phyloP scores from a whole-genome alignment of 2,329 filamentous ascomycete genomes.

The Aureobasidium sp. region DNA sequence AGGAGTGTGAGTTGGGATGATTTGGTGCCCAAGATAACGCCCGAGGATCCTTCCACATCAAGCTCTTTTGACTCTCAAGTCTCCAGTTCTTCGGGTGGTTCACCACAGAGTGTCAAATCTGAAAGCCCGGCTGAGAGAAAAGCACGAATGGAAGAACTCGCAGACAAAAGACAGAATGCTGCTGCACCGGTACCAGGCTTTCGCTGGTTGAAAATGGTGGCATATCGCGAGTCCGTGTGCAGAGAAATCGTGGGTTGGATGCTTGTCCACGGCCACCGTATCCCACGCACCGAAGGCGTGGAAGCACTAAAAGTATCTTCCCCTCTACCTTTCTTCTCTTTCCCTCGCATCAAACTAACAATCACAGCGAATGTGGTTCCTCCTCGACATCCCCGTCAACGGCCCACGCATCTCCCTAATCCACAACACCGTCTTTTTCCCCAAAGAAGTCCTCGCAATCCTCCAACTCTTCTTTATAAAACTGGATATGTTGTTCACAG shows the following conservation, averaged over 20 bases:
- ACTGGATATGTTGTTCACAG: constrained; percentile 61
- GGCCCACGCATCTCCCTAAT: constrained; percentile 49
- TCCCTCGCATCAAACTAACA: constrained; percentile 19
- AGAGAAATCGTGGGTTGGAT: constrained; percentile 58
- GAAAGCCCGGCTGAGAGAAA: neutral
- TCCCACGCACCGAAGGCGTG: constrained; percentile 36
- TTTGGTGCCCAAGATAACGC: neutral
- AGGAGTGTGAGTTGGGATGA: constrained; percentile 13
- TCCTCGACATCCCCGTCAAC: constrained; percentile 60
- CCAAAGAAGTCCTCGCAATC: constrained; percentile 53
- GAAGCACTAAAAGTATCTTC: constrained; percentile 21
- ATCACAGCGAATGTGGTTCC: constrained; percentile 60
- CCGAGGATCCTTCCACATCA: neutral
- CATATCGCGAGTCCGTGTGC: constrained; percentile 50
- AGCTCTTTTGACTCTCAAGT: neutral
- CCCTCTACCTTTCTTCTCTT: neutral
- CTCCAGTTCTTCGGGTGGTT: neutral
- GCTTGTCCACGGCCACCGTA: constrained; percentile 50
- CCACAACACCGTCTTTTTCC: constrained; percentile 48
- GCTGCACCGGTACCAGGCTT: constrained; percentile 51
- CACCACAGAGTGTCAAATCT: neutral
- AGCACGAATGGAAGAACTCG: neutral
- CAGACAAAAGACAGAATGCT: neutral
- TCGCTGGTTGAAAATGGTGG: constrained; percentile 61
- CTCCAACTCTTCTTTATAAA: constrained; percentile 63